These are phyloP conservation scores for Zea mays DNA, from an alignment of 176 grass and related monocot species.

Conservation along the genomic window Zm-B73-REFERENCE-NAM-5.0 NC_050096.1:265180501-265181000, in stretches of 20 bases:
- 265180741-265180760: background rate
- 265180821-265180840: background rate
- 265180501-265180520: background rate
- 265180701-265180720: background rate
- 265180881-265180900: background rate
- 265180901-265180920: background rate
- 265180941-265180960: background rate
- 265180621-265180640: background rate
- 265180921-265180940: too few relatives aligned
- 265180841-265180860: background rate
- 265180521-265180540: background rate
- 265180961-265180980: background rate
- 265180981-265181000: background rate
- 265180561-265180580: background rate
- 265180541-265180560: too few relatives aligned
- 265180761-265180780: background rate
- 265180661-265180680: background rate
- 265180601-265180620: background rate
- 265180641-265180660: background rate
- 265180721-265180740: background rate
- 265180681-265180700: background rate
- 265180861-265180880: background rate
- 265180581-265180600: background rate
- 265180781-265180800: background rate
- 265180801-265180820: background rate